A percentile compares a stretch with the other conserved stretches of the same genome.
Conservation (phyloP, 768 basidiomycete species). For the Chalciporus piperatus region DNA sequence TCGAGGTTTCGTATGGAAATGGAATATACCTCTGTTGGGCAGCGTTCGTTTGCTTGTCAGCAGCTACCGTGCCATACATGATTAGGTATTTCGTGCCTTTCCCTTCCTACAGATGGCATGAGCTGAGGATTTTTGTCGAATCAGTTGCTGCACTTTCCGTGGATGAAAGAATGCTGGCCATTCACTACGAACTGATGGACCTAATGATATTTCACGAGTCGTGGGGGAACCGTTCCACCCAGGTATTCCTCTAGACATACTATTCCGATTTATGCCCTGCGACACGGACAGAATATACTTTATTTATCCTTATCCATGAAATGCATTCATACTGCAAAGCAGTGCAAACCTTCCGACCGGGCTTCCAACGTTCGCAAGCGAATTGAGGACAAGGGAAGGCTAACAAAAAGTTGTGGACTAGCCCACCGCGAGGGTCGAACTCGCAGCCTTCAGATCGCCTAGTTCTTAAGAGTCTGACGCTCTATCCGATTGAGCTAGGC, state of each 20-base stretch:
- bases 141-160: constrained; percentile 80
- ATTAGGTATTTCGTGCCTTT: constrained; percentile 52
- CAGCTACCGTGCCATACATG: constrained; percentile 72
- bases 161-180: constrained; percentile 45
- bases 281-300: constrained; percentile 16
- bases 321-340: too few species aligned
- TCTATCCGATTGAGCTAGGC: constrained; percentile 70
- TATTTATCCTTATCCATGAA: constrained; percentile 23
- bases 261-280: constrained; percentile 4
- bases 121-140: neutral
- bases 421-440: constrained; percentile 65
- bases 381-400: too few species aligned
- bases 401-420: constrained; percentile 33
- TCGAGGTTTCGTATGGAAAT: constrained; percentile 57
- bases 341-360: too few species aligned
- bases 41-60: constrained; percentile 62
- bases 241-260: neutral
- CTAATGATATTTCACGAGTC: constrained; percentile 16
- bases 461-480: constrained; percentile 60
- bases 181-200: constrained; percentile 16
- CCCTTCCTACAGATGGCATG: neutral
- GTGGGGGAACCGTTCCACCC: constrained; percentile 2
- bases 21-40: constrained; percentile 73
- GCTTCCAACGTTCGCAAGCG: too few species aligned
- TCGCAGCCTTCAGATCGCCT: constrained; percentile 59